These are phyloP conservation scores for Talaromyces liani DNA, from an alignment of 495 filamentous ascomycete genomes.

Conservation along the genomic window DNA sequence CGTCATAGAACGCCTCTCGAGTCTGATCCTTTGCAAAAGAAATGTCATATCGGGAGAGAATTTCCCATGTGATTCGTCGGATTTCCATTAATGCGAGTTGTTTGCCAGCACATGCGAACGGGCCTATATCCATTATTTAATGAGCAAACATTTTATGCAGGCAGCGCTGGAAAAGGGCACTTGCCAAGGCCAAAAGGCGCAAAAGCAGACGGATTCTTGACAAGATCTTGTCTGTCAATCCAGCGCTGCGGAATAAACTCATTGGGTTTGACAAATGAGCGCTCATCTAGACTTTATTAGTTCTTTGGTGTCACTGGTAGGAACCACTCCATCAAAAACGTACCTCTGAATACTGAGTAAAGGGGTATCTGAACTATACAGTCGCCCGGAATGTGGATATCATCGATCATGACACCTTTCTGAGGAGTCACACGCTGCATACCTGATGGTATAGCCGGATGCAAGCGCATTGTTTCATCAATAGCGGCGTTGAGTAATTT, in stretches of 20 bases:
- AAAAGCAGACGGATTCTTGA: slow-evolving; percentile 24
- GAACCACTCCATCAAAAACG: background rate
- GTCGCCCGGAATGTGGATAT: slow-evolving; percentile 22
- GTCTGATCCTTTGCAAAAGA: slow-evolving; percentile 7
- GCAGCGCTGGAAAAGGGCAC: background rate
- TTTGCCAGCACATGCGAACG: slow-evolving; percentile 44
- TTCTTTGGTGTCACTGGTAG: background rate
- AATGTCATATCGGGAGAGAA: slow-evolving; percentile 25
- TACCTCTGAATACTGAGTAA: slow-evolving; percentile 25
- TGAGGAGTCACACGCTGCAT: slow-evolving; percentile 15
- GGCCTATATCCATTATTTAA: slow-evolving; percentile 17
- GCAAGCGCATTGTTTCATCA: slow-evolving; percentile 45
- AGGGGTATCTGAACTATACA: slow-evolving; percentile 19
- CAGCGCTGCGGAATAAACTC: slow-evolving; percentile 40
- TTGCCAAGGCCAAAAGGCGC: slow-evolving; percentile 24
- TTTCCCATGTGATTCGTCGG: slow-evolving; percentile 25
- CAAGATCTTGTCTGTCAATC: slow-evolving; percentile 25
- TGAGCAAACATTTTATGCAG: background rate
- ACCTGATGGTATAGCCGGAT: slow-evolving; percentile 15
- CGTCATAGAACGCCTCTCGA: slow-evolving; percentile 5
- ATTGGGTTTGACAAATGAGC: slow-evolving; percentile 22
- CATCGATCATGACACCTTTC: slow-evolving; percentile 17
- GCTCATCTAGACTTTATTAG: slow-evolving; percentile 12
- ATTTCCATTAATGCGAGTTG: slow-evolving; percentile 43
- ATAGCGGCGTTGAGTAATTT: slow-evolving; percentile 39